Evolutionary conservation across 306 rosid genomes (phyloP).

Genomic region (Coriaria nepalensis): DNA sequence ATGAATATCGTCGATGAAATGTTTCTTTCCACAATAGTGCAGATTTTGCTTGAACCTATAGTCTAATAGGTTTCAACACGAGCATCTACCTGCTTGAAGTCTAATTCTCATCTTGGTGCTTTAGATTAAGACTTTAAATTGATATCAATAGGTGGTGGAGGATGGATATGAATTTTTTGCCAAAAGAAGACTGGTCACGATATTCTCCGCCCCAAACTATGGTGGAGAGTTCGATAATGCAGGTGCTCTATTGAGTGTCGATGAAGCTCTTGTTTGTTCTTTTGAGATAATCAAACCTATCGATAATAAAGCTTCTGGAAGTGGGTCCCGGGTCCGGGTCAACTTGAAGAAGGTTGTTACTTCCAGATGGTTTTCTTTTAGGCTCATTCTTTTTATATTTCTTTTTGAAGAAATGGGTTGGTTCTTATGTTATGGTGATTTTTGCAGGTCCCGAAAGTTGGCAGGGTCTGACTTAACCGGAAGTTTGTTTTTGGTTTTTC

Average conservation of each 20-base stretch:
- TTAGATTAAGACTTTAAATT: neutral
- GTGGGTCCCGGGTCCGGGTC: slow-evolving; percentile 23
- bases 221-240: slow-evolving; percentile 68
- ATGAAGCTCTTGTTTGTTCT: slow-evolving; percentile 53
- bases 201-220: slow-evolving; percentile 71
- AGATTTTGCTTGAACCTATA: too few species aligned
- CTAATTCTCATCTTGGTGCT: slow-evolving; percentile 1
- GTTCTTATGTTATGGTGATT: too few species aligned
- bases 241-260: slow-evolving; percentile 58
- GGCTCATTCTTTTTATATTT: too few species aligned
- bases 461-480: too few species aligned
- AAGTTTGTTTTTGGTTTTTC: too few species aligned
- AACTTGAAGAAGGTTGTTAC: slow-evolving; percentile 37
- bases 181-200: slow-evolving; percentile 48
- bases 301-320: slow-evolving; percentile 24
- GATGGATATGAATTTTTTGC: slow-evolving; percentile 72
- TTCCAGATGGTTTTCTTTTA: neutral
- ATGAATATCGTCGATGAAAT: too few species aligned
- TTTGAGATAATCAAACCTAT: slow-evolving; percentile 52
- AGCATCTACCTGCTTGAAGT: too few species aligned
- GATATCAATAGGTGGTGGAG: slow-evolving; percentile 48
- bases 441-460: too few species aligned
- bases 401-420: too few species aligned
- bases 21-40: too few species aligned
- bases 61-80: too few species aligned